phyloP scores from a whole-genome alignment of 2,329 filamentous ascomycete species.

The Colletotrichum sp. region DNA sequence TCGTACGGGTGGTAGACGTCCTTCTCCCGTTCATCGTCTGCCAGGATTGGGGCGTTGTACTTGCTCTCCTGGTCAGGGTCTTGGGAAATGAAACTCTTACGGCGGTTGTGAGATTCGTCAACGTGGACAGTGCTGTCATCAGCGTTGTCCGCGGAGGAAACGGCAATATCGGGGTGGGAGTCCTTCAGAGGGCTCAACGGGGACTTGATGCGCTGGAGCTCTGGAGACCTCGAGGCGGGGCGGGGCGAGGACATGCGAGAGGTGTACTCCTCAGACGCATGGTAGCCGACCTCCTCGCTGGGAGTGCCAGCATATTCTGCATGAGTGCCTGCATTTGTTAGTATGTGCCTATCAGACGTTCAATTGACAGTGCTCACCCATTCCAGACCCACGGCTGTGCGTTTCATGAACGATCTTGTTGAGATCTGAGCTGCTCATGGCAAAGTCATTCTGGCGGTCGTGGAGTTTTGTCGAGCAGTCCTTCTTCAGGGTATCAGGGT shows the following conservation, averaged over 20 bases:
- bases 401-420: constrained; percentile 87
- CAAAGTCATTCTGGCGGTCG: constrained; percentile 72
- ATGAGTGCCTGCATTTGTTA: constrained; percentile 62
- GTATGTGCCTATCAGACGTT: not conserved
- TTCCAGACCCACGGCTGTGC: constrained; percentile 55
- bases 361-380: constrained; percentile 44
- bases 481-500: constrained; percentile 81
- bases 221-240: constrained; percentile 49
- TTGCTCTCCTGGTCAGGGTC: constrained; percentile 33
- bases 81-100: constrained; percentile 36
- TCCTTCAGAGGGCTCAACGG: constrained; percentile 29
- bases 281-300: constrained; percentile 88
- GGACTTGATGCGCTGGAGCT: constrained; percentile 35
- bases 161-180: constrained; percentile 29
- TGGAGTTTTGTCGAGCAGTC: constrained; percentile 66
- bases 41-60: constrained; percentile 82
- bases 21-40: constrained; percentile 85
- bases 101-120: constrained; percentile 64
- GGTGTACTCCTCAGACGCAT: constrained; percentile 84
- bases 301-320: constrained; percentile 74
- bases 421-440: constrained; percentile 86
- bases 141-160: constrained; percentile 29
- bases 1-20: constrained; percentile 67
- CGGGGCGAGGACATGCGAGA: constrained; percentile 76
- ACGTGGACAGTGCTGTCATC: constrained; percentile 77